Evolutionary conservation across 176 grass and related monocot genomes (phyloP), one percentile per base, ranked within the genome.

Genomic region (Triticum urartu): DNA sequence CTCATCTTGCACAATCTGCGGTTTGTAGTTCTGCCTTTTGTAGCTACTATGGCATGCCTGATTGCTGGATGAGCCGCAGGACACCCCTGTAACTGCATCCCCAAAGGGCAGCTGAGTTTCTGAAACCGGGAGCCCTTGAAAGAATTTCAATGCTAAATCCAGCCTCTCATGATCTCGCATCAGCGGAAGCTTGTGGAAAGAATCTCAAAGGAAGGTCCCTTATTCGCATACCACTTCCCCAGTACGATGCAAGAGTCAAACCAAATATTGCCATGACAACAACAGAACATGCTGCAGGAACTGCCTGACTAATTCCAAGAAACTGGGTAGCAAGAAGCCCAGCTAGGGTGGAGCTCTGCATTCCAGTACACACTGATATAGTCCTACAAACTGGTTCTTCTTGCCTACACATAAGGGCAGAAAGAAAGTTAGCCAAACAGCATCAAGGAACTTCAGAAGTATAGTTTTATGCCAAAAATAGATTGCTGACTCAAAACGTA

Each of bases 261-360:
- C 95, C 95, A 76, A 94, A 89, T 89, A 98, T 92, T 26, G 93
- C 95, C 95, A 98, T 98, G 50, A 95, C 80, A 6, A 95, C 95
- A 42, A 98, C 95, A 9, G 95, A 98, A 20, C 93, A 95, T 65
- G 95, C 95, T 20, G 95, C 92, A 9, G 95, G 95, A 82, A 98
- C 95, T 65, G 95, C 95, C 54, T 98, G 95, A 50, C 85, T 98
- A 43, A 78, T 91, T 82, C 95, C 95, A 33, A 98, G 86, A 83
- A 95, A 98, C 38, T 98, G 95, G 40, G 95, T 92, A 52, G 95
- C 95, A 4, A 98, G 93, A 72, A 98, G 93, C 13, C 95, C 95
- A 6, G 95, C 93, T 54, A 98, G 89, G n/a, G 95, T 98, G 45
- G 95, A 95, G 73, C 95, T 98, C 80, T 98, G 95, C 95, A 98